These are phyloP conservation scores for Apostasia ramifera DNA, from an alignment of 106 monocot species.

Conservation along the genomic window DNA sequence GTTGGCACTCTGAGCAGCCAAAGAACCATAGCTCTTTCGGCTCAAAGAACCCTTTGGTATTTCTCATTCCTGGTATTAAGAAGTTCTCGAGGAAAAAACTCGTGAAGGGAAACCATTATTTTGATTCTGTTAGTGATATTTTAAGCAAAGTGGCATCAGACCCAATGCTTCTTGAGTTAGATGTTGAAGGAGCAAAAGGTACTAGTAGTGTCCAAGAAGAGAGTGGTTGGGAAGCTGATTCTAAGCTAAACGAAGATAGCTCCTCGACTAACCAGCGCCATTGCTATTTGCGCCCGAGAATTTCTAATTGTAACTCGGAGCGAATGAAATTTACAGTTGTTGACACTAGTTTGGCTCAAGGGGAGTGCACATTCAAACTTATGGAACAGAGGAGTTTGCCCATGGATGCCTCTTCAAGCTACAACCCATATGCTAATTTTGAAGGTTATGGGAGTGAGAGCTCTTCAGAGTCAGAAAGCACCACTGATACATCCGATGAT, in stretches of 20 bases:
- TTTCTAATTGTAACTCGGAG: slow-evolving; percentile 27
- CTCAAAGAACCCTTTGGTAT: slow-evolving; percentile 49
- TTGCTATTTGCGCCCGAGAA: slow-evolving; percentile 28
- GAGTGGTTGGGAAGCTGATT: slow-evolving; percentile 12
- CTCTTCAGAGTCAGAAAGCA: slow-evolving; percentile 8
- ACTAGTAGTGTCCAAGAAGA: slow-evolving; percentile 16
- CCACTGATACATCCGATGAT: slow-evolving; percentile 19
- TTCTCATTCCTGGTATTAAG: slow-evolving; percentile 69
- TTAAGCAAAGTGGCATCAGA: slow-evolving; percentile 78
- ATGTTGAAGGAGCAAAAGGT: slow-evolving; percentile 26
- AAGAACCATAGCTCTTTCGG: slow-evolving; percentile 23
- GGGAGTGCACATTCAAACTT: slow-evolving; percentile 30
- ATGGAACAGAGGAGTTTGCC: slow-evolving; percentile 53
- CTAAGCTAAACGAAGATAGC: slow-evolving; percentile 14
- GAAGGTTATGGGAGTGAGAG: slow-evolving; percentile 22
- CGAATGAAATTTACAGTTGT: slow-evolving; percentile 66
- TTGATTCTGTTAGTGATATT: slow-evolving; percentile 89
- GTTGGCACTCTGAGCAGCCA: slow-evolving; percentile 89
- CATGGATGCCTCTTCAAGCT: slow-evolving; percentile 10
- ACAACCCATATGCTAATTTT: slow-evolving; percentile 2
- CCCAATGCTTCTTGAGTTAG: slow-evolving; percentile 67
- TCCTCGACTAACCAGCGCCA: slow-evolving; percentile 12
- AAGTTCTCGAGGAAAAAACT: slow-evolving; percentile 82
- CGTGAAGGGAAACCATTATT: slow-evolving; percentile 83
- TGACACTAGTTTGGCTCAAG: slow-evolving; percentile 54